Evolutionary conservation across 1,284 basidiomycete species (phyloP), one percentile per base, ranked within the genome.

Genomic region (Moesziomyces sp.): DNA sequence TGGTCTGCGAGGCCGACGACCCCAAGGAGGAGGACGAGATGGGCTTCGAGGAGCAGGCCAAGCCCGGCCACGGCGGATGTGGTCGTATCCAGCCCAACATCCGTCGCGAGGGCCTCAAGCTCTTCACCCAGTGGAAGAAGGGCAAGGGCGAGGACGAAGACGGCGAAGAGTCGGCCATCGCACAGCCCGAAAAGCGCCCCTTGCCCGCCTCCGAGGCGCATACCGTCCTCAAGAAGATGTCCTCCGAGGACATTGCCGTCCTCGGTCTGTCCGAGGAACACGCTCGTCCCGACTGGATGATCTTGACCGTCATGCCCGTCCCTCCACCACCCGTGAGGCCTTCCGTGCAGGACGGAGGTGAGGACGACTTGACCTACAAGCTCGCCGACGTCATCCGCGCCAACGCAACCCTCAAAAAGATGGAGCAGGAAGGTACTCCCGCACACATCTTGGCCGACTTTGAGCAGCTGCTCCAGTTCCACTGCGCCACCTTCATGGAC

Each of bases 401-500:
- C 7, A 97, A 93, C 61, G 92, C 91, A 21, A 94, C 92, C 69
- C 92, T 99, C 18, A 89, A 93, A 53, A 89, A 93, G 80, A 93
- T 94, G 82, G 96, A 99, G 82, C 92, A 94, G 79, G 97, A 99
- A 84, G 97, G 97, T 75, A 94, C 95, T 11, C 97, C 97, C 1
- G 92, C 93, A 0, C 94, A 97, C 80, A 92, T 99, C 73, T 92
- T 97, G 76, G 91, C 91, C 45, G 96, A 99, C 85, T 97, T 97
- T 83, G 96, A 98, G 85, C 94, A 97, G 82, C 86, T 99, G 45
- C 88, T 99, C 3, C 81, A 83, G 91, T 99, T 96, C 85, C 97
- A 99, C 84, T 94, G 97, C 67, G 97, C 96, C 8, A 99, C 97
- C 0, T 99, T 99, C 84, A 99, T 99, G 96, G 97, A 99, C 85